phyloP scores from a whole-genome alignment of 495 filamentous ascomycete species.

The Lasiosphaeria ovina region DNA sequence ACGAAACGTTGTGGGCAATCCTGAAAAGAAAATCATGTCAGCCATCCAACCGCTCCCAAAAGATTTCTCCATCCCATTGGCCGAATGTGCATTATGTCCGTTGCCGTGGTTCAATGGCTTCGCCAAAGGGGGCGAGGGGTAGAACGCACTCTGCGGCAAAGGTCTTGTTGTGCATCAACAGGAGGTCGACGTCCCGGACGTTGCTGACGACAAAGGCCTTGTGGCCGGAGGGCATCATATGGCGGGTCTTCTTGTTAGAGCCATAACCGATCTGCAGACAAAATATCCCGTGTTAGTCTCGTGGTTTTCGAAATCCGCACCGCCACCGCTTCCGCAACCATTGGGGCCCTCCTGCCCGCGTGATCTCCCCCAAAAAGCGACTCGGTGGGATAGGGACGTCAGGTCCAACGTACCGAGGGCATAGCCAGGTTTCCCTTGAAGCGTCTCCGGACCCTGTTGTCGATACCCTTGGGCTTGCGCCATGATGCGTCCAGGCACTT shows the following conservation, averaged over 20 bases:
- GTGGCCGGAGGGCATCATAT: conserved; percentile 98
- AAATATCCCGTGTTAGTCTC: conserved; percentile 19
- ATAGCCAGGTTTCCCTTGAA: conserved; percentile 94
- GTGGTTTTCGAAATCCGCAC: conserved; percentile 4
- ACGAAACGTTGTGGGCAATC: conserved; percentile 95
- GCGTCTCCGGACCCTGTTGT: conserved; percentile 76
- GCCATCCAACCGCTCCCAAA: background rate
- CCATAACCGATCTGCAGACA: conserved; percentile 84
- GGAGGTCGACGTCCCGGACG: conserved; percentile 88
- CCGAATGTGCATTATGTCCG: no score
- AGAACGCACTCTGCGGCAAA: conserved; percentile 91
- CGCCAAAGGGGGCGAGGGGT: background rate
- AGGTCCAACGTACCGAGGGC: conserved; percentile 79
- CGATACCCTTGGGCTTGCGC: conserved; percentile 99
- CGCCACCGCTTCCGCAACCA: conserved; percentile 8
- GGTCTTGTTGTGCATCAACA: conserved; percentile 99
- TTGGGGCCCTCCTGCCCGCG: background rate
- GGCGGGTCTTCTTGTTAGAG: conserved; percentile 96
- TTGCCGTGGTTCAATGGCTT: no score
- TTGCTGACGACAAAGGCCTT: conserved; percentile 99
- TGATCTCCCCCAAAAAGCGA: background rate
- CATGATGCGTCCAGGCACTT: conserved; percentile 81
- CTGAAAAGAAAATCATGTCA: conserved; percentile 43
- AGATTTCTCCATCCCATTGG: background rate
- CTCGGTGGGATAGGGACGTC: background rate